Evolutionary conservation across 805 yeast species (phyloP).

Genomic region (Wilhelminamyces savonicus): DNA sequence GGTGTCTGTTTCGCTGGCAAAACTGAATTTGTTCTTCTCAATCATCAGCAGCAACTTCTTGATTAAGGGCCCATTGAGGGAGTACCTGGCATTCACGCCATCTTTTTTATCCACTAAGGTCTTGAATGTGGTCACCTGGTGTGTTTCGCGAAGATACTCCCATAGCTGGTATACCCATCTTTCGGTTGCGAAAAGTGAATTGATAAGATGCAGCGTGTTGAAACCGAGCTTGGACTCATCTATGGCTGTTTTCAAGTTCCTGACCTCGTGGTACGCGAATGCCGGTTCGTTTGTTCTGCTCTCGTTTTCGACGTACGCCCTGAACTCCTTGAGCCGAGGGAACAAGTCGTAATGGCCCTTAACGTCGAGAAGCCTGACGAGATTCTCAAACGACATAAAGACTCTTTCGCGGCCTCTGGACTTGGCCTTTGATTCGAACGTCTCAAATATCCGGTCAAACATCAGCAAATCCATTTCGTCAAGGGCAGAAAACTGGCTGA

Average conservation of each 20-base stretch:
- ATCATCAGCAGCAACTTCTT: conserved; percentile 13
- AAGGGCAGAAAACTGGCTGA: too few relatives aligned
- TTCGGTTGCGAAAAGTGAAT: conserved; percentile 12
- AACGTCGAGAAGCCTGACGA: conserved; percentile 14
- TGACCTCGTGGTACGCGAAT: conserved; percentile 16
- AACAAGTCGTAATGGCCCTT: conserved; percentile 19
- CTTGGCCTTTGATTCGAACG: conserved; percentile 19
- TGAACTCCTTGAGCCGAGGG: conserved; percentile 6
- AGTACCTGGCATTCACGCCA: conserved; percentile 7
- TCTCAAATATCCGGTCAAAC: conserved; percentile 17
- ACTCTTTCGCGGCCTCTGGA: conserved; percentile 15
- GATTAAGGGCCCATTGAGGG: conserved; percentile 13
- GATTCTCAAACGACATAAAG: conserved; percentile 18
- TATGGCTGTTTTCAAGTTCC: conserved; percentile 16
- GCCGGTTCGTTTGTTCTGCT: too few relatives aligned
- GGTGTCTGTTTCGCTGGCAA: conserved; percentile 22
- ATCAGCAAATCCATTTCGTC: conserved; percentile 16
- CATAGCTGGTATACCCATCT: conserved; percentile 16
- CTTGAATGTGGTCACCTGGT: conserved; percentile 12
- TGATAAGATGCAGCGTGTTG: conserved; percentile 7
- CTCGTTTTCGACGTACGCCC: conserved; percentile 1
- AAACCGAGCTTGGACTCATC: conserved; percentile 15
- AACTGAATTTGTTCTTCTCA: conserved; percentile 17
- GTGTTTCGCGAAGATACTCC: conserved; percentile 7
- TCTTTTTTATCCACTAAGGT: conserved; percentile 9